Percentiles rank a stretch among this genome's conserved stretches.
phyloP scores from a whole-genome alignment of 441 rosid species.

The Brassica hybrid region DNA sequence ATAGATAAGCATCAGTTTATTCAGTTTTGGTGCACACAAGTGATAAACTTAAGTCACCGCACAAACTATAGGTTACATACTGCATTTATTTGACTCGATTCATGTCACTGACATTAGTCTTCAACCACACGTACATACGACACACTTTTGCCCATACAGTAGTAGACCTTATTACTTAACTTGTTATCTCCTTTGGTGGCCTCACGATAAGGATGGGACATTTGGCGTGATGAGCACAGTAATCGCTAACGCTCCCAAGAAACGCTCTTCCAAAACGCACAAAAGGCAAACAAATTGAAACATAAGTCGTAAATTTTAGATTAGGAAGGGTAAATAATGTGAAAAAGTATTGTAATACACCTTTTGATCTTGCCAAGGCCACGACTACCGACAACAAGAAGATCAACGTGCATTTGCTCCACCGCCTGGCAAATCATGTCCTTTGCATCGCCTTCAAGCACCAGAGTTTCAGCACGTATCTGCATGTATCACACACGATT shows the following conservation, averaged over 20 bases:
- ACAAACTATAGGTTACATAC: neutral
- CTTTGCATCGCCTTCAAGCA: constrained; percentile 73
- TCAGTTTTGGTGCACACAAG: neutral
- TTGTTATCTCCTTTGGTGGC: constrained; percentile 53
- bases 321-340: neutral
- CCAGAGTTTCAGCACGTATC: constrained; percentile 68
- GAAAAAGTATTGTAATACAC: constrained; percentile 38
- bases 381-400: constrained; percentile 77
- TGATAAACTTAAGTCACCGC: neutral
- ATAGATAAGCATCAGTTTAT: neutral
- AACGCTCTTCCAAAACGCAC: constrained; percentile 53
- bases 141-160: neutral
- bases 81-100: neutral
- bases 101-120: too few relatives aligned
- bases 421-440: constrained; percentile 75
- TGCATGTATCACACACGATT: constrained; percentile 30
- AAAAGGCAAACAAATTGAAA: constrained; percentile 1
- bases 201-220: constrained; percentile 75
- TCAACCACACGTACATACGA: neutral
- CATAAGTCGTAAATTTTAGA: neutral
- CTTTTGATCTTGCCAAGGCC: constrained; percentile 80
- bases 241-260: constrained; percentile 82
- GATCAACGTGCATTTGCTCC: constrained; percentile 67
- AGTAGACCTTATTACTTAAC: constrained; percentile 16
- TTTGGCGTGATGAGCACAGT: constrained; percentile 71